Base-by-base conservation (phyloP, 768 basidiomycete species). In the Pleurotus giganteus region DNA sequence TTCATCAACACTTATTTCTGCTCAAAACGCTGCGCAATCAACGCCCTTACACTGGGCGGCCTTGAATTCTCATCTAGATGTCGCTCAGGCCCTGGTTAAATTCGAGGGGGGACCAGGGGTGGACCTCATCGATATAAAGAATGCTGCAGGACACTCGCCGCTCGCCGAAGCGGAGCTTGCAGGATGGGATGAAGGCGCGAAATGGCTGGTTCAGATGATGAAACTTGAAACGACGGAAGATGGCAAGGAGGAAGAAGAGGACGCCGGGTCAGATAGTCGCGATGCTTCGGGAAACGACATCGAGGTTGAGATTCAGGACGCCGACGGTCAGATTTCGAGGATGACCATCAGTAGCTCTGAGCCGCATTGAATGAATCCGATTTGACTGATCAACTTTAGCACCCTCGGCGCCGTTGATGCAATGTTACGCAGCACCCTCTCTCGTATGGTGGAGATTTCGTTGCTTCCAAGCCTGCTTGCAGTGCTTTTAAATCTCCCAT, bases 1-100 rank as follows among this genome's bases (percentile, higher is more conserved):
- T 5, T 72, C 80, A 13, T 66, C 86, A 9, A 67, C 78, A 2
- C 69, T 91, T 5, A 64, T 94, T 19, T 71, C 83, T 2, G 72
- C 75, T 0, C 81, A 80, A 56, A 98, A 97, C 65, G 67, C 67
- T 26, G 78, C 89, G 0, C 78, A 84, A 49, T 95, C 94, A 23
- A 95, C 91, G 2, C 80, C 95, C 5, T 71, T 97, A 4, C 95
- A 98, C 64, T 97, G 94, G 94, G 94, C 94, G 0, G 83, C 89
- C 2, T 68, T 94, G 36, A 98, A 97, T 67, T 74, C 79, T 2
- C 94, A 95, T 61, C 80, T 96, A 2, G 65, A 69, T 5, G 65
- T 85, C 44, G 77, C 80, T 1, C 77, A 85, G 65, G 75, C 73
- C 31, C 80, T 93, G 27, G 81, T 92, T 9, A 68, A 75, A 49